Percentiles rank a stretch among this genome's conserved stretches.
phyloP scores from a whole-genome alignment of 352 stramenopile species.

The Pythium periplocum region DNA sequence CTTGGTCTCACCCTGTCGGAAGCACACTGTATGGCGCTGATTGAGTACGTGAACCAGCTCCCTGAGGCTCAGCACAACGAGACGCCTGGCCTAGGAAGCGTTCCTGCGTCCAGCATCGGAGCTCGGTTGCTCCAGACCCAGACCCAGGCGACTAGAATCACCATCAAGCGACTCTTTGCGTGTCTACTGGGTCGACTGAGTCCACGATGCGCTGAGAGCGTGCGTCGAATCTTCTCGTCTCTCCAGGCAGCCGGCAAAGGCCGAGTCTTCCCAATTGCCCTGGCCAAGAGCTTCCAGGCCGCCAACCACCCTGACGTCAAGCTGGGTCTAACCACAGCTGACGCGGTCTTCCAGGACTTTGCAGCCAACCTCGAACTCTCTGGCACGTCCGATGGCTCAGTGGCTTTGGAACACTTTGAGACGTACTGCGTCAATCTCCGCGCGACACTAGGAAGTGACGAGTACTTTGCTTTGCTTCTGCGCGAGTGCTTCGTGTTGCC shows the following conservation, averaged over 20 bases:
- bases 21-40: conserved; percentile 39
- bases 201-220: conserved; percentile 24
- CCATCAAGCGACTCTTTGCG: conserved; percentile 32
- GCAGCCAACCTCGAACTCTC: conserved; percentile 59
- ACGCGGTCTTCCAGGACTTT: conserved; percentile 67
- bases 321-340: conserved; percentile 29
- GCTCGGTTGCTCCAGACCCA: conserved; percentile 36
- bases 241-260: conserved; percentile 44
- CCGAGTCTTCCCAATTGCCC: conserved; percentile 49
- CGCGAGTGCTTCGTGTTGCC: conserved; percentile 47
- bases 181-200: conserved; percentile 39
- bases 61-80: conserved; percentile 13
- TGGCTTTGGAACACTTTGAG: conserved; percentile 64
- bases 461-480: conserved; percentile 48
- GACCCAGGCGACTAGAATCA: conserved; percentile 24
- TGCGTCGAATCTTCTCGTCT: conserved; percentile 33
- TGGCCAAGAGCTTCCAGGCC: conserved; percentile 62
- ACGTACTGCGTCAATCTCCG: conserved; percentile 51
- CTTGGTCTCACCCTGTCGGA: conserved; percentile 40
- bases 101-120: conserved; percentile 15
- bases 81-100: background rate
- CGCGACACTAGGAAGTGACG: conserved; percentile 43
- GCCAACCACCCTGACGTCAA: conserved; percentile 50
- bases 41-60: conserved; percentile 35
- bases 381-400: conserved; percentile 24